These are phyloP conservation scores for Penicillium sp. DNA, from an alignment of 2,329 filamentous ascomycete species.

Conservation along the genomic window DNA sequence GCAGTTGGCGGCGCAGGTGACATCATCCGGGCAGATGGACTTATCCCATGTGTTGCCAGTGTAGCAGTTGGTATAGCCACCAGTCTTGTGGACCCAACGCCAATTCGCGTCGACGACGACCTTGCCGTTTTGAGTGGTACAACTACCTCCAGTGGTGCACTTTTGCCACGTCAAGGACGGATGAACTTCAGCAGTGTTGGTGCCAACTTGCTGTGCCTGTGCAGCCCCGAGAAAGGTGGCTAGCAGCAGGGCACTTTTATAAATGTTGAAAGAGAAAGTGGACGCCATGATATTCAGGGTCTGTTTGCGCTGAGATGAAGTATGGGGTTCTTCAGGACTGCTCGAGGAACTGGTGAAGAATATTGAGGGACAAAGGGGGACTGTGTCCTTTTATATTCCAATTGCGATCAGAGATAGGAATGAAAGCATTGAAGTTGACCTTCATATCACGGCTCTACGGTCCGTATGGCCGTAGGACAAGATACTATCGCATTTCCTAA, in stretches of 20 bases:
- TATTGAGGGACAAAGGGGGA: not conserved
- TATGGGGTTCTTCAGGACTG: not conserved
- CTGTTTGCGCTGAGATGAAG: not conserved
- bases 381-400: slow-evolving; percentile 7
- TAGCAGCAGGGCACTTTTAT: slow-evolving; percentile 32
- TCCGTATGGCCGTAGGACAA: slow-evolving; percentile 12
- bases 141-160: slow-evolving; percentile 54
- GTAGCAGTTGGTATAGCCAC: slow-evolving; percentile 56
- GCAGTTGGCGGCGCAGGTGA: slow-evolving; percentile 55
- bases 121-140: slow-evolving; percentile 52
- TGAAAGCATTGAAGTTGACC: not conserved
- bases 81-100: slow-evolving; percentile 54
- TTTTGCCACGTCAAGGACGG: slow-evolving; percentile 55
- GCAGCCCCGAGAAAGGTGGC: slow-evolving; percentile 26
- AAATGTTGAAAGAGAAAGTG: slow-evolving; percentile 21
- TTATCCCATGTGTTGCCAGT: slow-evolving; percentile 52
- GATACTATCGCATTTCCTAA: slow-evolving; percentile 7
- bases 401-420: not conserved
- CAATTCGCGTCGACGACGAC: slow-evolving; percentile 46
- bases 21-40: slow-evolving; percentile 49
- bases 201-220: slow-evolving; percentile 35
- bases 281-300: slow-evolving; percentile 6
- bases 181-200: slow-evolving; percentile 40
- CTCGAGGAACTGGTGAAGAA: not conserved
- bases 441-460: slow-evolving; percentile 9